These are phyloP conservation scores for Leccinum uliginosum DNA, from an alignment of 768 basidiomycete genomes.

Conservation along the genomic window DNA sequence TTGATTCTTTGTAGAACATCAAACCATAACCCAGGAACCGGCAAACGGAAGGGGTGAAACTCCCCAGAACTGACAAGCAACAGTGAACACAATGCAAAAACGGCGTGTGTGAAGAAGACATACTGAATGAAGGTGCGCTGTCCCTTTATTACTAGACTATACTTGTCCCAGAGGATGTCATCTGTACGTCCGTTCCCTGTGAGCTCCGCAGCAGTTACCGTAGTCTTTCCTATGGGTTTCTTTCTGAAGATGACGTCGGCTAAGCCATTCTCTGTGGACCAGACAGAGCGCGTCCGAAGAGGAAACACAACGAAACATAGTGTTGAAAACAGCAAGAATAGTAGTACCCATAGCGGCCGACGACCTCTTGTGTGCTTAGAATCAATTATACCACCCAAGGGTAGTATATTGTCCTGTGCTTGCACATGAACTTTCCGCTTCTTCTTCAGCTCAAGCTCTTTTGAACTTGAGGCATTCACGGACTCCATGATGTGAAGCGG, in stretches of 20 bases:
- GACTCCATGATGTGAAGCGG: background rate
- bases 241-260: background rate
- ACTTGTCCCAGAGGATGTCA: conserved; percentile 58
- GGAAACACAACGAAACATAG: conserved; percentile 17
- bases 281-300: conserved; percentile 1
- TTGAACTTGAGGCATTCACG: background rate
- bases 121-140: conserved; percentile 73
- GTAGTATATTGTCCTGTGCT: conserved; percentile 1
- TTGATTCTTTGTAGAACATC: conserved; percentile 80
- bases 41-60: conserved; percentile 79
- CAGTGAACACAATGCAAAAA: background rate
- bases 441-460: background rate
- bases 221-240: background rate
- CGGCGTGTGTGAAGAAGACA: conserved; percentile 22
- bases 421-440: background rate
- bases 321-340: conserved; percentile 7
- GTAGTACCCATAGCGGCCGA: conserved; percentile 13
- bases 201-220: conserved; percentile 4
- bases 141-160: conserved; percentile 63
- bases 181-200: conserved; percentile 33
- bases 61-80: conserved; percentile 62
- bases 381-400: background rate
- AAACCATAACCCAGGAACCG: conserved; percentile 74
- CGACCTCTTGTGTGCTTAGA: conserved; percentile 4
- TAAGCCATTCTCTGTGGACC: background rate